Evolutionary conservation across 176 grass and related monocot species (phyloP), one percentile per base, ranked within the genome.

Genomic region (Eragrostis nindensis): DNA sequence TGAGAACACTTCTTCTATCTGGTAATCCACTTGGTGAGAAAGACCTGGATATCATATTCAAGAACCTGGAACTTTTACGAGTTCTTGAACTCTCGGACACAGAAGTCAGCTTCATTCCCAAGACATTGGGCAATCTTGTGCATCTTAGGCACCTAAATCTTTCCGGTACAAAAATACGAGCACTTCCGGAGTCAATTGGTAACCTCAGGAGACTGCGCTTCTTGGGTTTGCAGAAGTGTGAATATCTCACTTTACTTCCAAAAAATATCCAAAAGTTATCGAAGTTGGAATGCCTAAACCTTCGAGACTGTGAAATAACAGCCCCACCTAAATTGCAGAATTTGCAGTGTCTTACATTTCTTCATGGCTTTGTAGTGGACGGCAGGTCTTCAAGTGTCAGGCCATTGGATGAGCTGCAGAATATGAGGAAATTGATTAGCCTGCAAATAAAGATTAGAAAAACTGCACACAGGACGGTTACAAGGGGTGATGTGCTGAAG

Each of bases 131-230:
- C 73, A 78, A 79, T 73, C 54, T 88, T 18, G 47, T 71, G 66
- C 74, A 83, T 54, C 52, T 88, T 27, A 88, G 80, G 56, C 74
- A 83, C 66, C 53, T 88, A 17, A 30, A 88, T 73, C 60, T 88
- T 71, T 88, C 86, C 17, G 7, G 5, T 1, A 79, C 86, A 57
- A 83, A 22, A 66, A 78, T 88, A 44, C 54, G 11, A 66, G 30
- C 29, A 21, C 53, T 88, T 4, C 80, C 66, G 11, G 68, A 79
- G 8, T 62, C 80, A 8, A 42, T 88, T 50, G 55, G 53, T 12
- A 11, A 15, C 59, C 80, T 88, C 52, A 57, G 15, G 39, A 83
- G 72, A 54, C 80, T 88, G 8, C 86, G 77, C 15, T 88, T 83
- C 54, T 88, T 88, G 67, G 50, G 38, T 39, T 45, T 87, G 27